Evolutionary conservation across 768 basidiomycete genomes (phyloP).

Genomic region (Pleurotus djamor): DNA sequence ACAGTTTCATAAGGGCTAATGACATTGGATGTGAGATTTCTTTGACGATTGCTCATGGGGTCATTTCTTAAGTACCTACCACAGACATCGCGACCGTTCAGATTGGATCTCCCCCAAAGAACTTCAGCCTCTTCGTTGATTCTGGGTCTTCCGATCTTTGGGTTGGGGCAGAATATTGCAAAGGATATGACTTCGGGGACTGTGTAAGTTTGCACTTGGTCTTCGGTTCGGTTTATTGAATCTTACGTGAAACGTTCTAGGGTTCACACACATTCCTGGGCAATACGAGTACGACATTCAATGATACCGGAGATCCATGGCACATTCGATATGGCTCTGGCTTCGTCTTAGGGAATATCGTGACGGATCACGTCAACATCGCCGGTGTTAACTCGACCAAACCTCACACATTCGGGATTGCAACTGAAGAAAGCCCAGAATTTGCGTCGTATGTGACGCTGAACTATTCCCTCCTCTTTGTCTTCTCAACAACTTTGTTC

Average conservation of each 20-base stretch:
- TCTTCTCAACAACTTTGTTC: neutral
- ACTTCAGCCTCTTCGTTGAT: conserved; percentile 65
- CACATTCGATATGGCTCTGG: conserved; percentile 6
- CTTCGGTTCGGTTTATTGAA: neutral
- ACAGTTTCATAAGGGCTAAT: neutral
- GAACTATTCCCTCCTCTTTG: neutral
- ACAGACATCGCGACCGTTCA: conserved; percentile 50
- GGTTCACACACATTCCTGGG: conserved; percentile 50
- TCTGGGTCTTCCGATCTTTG: conserved; percentile 65
- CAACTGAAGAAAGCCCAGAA: neutral
- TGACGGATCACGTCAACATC: conserved; percentile 1
- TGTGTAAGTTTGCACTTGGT: neutral
- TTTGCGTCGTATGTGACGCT: conserved; percentile 10
- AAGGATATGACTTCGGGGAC: conserved; percentile 5
- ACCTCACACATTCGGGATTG: neutral
- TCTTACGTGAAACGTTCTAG: neutral
- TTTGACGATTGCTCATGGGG: neutral
- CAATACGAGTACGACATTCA: conserved; percentile 51
- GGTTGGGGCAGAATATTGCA: conserved; percentile 29
- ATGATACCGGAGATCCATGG: conserved; percentile 23
- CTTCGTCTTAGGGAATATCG: conserved; percentile 1
- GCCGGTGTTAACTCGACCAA: neutral
- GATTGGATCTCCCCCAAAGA: conserved; percentile 62
- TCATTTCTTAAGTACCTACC: neutral
- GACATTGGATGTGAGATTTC: conserved; percentile 1